Evolutionary conservation across 2,329 filamentous ascomycete genomes (phyloP), one percentile per base, ranked within the genome.

Genomic region (Amauroascus niger): DNA sequence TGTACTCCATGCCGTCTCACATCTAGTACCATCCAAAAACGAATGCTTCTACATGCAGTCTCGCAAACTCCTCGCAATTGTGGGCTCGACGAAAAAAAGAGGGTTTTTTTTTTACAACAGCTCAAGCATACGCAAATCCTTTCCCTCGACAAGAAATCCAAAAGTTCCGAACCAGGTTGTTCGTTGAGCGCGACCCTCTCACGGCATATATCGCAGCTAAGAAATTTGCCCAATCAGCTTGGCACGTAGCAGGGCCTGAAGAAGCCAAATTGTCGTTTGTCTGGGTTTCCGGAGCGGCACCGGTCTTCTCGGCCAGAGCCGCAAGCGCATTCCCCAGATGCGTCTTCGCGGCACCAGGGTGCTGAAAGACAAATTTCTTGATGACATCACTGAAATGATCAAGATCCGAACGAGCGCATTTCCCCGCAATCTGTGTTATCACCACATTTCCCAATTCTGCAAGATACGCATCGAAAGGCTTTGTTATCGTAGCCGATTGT

Each of bases 341-440:
- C 11, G 63, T 62, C 2, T 70, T 69, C 5, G 71, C 70, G 32
- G 68, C 58, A 35, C 65, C 67, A 53, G 67, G 68, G 44, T 73
- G 67, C 45, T 71, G 71, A 58, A 71, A 73, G 6, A 73, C 59
- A 22, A 69, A 64, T 44, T 65, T 67, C 50, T 70, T 66, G 33
- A 75, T 64, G 8, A 70, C 64, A 41, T 74, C 71, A 47, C 61
- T 65, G 9, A 75, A 65, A 56, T 67, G 69, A 5, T 69, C 65
- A 14, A 74, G 62, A 53, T 75, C 72, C 1, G 72, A 75, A 39
- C 73, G 67, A 11, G 73, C 70, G 53, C 72, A 75, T 43, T 62
- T 64, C 3, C 73, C 73, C 11, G 69, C 67, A 30, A 75, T 57
- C 50, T 74, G 71, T 2, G 61, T 64, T 20, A 74, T 64, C 9